Evolutionary conservation across 768 basidiomycete species (phyloP).

Genomic region (Clathrus columnatus): DNA sequence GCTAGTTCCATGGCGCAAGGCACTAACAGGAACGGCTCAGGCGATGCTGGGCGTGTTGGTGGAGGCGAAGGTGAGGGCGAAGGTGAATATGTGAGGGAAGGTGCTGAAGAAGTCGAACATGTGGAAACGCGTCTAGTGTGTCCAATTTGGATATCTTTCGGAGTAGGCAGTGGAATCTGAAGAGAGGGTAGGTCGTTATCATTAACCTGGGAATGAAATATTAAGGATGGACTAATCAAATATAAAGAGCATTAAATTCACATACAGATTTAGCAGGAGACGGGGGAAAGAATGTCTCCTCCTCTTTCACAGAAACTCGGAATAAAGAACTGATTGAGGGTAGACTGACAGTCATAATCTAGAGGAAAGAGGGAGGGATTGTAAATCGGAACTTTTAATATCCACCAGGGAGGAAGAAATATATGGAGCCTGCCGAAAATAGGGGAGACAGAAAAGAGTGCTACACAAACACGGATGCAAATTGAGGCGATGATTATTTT

Average conservation of each 20-base stretch:
- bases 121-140: conserved; percentile 37
- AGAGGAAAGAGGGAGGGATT: background rate
- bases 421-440: conserved; percentile 5
- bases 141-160: background rate
- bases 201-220: background rate
- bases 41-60: conserved; percentile 47
- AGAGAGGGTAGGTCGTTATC: background rate
- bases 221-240: background rate
- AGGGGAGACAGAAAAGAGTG: background rate
- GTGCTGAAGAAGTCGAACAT: conserved; percentile 82
- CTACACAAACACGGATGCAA: background rate
- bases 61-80: conserved; percentile 77
- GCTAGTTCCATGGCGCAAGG: background rate
- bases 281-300: background rate
- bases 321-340: background rate
- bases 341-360: background rate
- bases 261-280: background rate
- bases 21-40: conserved; percentile 41
- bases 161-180: conserved; percentile 1
- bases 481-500: conserved; percentile 5
- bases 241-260: background rate
- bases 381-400: background rate
- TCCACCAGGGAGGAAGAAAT: conserved; percentile 4
- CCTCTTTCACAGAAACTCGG: background rate
- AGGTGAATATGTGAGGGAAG: conserved; percentile 69